Evolutionary conservation across 2,329 filamentous ascomycete genomes (phyloP).

Genomic region (Stemphylium beticola): DNA sequence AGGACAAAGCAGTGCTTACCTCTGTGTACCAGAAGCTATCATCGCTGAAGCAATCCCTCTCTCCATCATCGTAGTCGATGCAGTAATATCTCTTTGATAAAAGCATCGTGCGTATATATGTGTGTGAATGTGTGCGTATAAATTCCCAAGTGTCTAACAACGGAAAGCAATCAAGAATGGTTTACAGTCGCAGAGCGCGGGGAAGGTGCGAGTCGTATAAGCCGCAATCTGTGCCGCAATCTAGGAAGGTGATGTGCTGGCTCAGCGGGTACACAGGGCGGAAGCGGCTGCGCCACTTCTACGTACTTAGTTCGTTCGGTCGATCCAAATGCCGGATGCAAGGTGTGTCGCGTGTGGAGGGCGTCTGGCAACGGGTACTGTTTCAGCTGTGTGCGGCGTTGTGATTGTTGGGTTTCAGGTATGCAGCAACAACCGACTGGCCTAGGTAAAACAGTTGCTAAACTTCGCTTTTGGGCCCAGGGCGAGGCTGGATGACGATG

Average conservation of each 20-base stretch:
- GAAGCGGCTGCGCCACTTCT: conserved; percentile 11
- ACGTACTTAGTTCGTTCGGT: conserved; percentile 16
- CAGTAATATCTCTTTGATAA: conserved; percentile 39
- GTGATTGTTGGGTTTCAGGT: conserved; percentile 8
- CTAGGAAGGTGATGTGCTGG: conserved; percentile 1
- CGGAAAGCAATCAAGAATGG: not conserved
- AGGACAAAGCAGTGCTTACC: conserved; percentile 21
- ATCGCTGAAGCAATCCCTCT: conserved; percentile 36
- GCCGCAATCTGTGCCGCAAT: conserved; percentile 7
- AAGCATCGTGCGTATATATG: conserved; percentile 24
- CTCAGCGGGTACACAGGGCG: conserved; percentile 2
- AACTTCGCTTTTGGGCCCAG: not conserved
- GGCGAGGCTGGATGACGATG: not conserved
- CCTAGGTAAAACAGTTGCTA: not conserved
- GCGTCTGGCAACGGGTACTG: conserved; percentile 7
- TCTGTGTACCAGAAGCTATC: conserved; percentile 44
- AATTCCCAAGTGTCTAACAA: not conserved
- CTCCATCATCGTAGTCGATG: conserved; percentile 32
- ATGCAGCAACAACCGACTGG: not conserved
- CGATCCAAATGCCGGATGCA: conserved; percentile 16
- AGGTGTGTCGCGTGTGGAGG: conserved; percentile 25
- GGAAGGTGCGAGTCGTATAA: conserved; percentile 6
- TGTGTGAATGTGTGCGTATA: not conserved
- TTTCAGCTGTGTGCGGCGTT: conserved; percentile 16
- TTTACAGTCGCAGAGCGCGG: not conserved